Conservation (phyloP, 345 rosid genomes). For the Stellera chamaejasme region DNA sequence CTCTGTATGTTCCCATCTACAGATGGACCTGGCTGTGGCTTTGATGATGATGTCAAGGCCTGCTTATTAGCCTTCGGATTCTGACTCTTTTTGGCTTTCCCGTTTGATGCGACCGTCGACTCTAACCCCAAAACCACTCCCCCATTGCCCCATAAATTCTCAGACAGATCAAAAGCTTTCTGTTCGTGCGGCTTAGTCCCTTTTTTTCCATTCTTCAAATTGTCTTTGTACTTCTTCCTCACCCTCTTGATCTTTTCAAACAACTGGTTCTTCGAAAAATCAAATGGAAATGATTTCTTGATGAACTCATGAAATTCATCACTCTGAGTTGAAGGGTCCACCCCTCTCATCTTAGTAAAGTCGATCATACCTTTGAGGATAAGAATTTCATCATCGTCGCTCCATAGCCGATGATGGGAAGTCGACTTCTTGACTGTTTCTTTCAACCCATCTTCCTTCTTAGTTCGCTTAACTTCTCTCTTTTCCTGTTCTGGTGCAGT, state of each 20-base stretch:
- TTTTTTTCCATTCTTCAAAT: conserved; percentile 13
- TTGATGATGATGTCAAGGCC: background rate
- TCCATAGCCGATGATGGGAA: conserved; percentile 22
- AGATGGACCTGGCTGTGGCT: background rate
- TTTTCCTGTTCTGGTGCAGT: background rate
- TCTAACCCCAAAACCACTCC: background rate
- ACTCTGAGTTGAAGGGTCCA: conserved; percentile 9
- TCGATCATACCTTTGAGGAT: conserved; percentile 26
- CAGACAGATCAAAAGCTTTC: conserved; percentile 16
- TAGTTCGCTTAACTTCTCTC: conserved; percentile 5
- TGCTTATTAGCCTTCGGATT: background rate
- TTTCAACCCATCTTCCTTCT: conserved; percentile 1
- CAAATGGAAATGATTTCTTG: conserved; percentile 9
- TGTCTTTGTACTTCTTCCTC: conserved; percentile 18
- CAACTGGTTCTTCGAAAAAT: conserved; percentile 15
- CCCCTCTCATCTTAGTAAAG: conserved; percentile 6
- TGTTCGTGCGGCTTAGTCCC: conserved; percentile 22
- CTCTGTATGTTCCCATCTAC: background rate
- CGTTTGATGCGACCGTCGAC: background rate
- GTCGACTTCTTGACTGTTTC: background rate
- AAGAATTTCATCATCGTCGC: conserved; percentile 22
- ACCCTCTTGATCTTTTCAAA: conserved; percentile 17
- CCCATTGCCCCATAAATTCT: conserved; percentile 22
- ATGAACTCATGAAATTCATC: conserved; percentile 16
- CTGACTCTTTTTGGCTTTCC: background rate